These are phyloP conservation scores for Rhodosporidiobolus odoratus DNA, from an alignment of 768 basidiomycete species.

Conservation along the genomic window DNA sequence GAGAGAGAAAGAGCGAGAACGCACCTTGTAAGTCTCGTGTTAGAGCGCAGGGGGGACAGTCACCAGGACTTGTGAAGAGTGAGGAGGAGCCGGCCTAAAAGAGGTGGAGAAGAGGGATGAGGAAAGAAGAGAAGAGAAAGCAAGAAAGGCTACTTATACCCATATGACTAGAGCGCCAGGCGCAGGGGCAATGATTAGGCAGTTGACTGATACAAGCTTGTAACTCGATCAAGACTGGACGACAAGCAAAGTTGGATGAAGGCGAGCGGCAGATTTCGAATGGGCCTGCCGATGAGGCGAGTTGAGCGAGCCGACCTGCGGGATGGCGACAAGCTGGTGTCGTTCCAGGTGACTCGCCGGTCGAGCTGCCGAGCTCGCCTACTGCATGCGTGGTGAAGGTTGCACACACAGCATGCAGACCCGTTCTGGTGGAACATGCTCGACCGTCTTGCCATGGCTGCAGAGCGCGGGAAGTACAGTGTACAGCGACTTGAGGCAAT, in stretches of 20 bases:
- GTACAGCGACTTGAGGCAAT: too few relatives aligned
- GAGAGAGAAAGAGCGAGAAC: not conserved
- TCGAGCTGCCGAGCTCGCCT: too few relatives aligned
- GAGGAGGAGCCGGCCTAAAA: not conserved
- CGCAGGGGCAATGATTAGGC: not conserved
- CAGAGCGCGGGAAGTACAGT: too few relatives aligned
- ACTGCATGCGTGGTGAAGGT: too few relatives aligned
- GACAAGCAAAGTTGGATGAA: not conserved
- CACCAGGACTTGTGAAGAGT: slow-evolving; percentile 21
- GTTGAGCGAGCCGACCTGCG: too few relatives aligned
- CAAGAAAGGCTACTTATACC: not conserved
- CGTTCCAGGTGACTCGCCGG: too few relatives aligned
- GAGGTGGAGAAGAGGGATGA: not conserved
- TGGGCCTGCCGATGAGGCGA: not conserved
- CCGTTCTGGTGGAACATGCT: too few relatives aligned
- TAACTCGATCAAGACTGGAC: not conserved
- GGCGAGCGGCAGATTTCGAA: not conserved
- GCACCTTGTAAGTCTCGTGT: slow-evolving; percentile 8
- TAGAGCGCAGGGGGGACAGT: slow-evolving; percentile 9
- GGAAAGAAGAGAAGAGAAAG: not conserved
- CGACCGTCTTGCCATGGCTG: too few relatives aligned
- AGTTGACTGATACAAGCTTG: not conserved
- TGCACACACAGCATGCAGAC: too few relatives aligned
- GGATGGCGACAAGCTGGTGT: too few relatives aligned
- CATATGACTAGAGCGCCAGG: not conserved